Base-by-base conservation (phyloP, 768 basidiomycete species). In the Rhizopogon vesiculosus region DNA sequence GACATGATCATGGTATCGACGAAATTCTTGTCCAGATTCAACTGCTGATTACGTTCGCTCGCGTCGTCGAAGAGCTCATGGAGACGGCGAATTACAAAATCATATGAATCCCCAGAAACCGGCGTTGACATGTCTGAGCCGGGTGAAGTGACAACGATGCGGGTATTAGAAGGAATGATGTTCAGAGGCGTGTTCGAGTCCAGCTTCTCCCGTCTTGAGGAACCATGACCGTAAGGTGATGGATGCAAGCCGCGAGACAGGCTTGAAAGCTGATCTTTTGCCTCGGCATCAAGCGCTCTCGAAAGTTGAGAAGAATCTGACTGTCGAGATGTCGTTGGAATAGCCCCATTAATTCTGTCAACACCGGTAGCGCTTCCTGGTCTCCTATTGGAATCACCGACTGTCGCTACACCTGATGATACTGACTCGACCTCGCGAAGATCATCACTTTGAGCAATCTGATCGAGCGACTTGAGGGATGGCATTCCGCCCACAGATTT, bases 1-100 rank as follows among this genome's bases (percentile, higher is more conserved):
- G 85, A 79, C 25, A 70, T 70, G 45, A 95, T 64, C 18, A 94
- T 81, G 10, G 81, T 78, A 64, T 89, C 86, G 8, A 94, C 75
- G 56, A 94, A 81, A 38, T 70, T 78, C n/a, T 82, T 76, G 61
- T 95, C 91, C 12, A 98, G 73, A 59, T 79, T 80, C 42, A 93
- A 74, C 48, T 86, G 82, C 43, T 79, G 76, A 18, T 82, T 82
- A 38, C 82, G 80, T 19, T 82, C 82, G 55, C 76, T 78, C 7
- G 87, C 83, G 59, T 84, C 81, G 3, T 74, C 64, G 28, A 92
- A 67, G 0, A 79, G 79, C 63, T 91, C 87, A 55, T 82, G 80
- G 35, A 91, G 74, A 42, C 80, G 75, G 45, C 71, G 65, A 15
- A 76, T 58, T 5, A 86, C 74, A 31, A 78, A 57, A 55, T 84